A percentile compares a stretch with the other conserved stretches of the same genome.
These are phyloP conservation scores for Seiridium unicorne DNA, from an alignment of 2,329 filamentous ascomycete genomes.

Conservation along the genomic window DNA sequence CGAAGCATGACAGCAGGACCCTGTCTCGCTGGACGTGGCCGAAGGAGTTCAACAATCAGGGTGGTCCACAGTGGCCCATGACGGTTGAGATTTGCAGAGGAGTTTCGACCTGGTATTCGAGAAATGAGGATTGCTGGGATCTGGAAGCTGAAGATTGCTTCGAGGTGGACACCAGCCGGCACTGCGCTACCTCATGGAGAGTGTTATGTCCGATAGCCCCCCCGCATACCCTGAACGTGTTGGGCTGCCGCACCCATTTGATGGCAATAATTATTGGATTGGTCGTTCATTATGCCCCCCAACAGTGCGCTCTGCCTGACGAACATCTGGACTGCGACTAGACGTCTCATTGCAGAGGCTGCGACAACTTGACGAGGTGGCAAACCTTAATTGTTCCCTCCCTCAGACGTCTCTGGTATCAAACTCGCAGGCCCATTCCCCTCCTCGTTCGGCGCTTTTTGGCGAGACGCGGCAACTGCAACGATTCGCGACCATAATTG, in stretches of 20 bases:
- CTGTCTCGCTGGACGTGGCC: conserved; percentile 8
- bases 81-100: not conserved
- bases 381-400: not conserved
- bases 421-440: not conserved
- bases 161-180: not conserved
- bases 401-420: not conserved
- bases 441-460: not conserved
- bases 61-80: not conserved
- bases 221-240: not conserved
- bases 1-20: not conserved
- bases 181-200: not conserved
- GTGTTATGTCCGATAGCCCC: not conserved
- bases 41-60: not conserved
- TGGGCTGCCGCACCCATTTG: conserved; percentile 1
- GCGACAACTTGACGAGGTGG: too few relatives aligned
- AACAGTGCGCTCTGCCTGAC: too few relatives aligned
- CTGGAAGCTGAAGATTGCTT: not conserved
- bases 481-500: too few relatives aligned
- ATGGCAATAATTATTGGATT: conserved; percentile 1
- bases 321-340: too few relatives aligned
- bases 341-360: too few relatives aligned
- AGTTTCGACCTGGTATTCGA: not conserved
- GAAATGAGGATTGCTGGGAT: not conserved
- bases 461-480: not conserved
- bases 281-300: not conserved